phyloP scores from a whole-genome alignment of 805 yeast genomes.

The Metschnikowia shivogae region DNA sequence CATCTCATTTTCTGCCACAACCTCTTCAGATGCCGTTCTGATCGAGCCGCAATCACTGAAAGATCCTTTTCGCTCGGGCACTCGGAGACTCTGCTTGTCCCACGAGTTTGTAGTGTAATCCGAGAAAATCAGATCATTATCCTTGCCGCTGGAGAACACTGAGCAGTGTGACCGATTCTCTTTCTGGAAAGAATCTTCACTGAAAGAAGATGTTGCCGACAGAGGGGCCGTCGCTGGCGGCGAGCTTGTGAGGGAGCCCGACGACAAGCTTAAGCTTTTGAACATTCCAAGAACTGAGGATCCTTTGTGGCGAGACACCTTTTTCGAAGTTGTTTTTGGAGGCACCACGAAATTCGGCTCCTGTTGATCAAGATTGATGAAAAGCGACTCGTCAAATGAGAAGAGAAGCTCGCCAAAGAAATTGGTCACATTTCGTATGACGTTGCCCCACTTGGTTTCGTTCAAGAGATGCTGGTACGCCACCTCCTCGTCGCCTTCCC shows the following conservation, averaged over 20 bases:
- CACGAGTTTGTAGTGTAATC: slow-evolving; percentile 18
- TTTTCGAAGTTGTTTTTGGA: slow-evolving; percentile 1
- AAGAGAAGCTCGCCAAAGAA: slow-evolving; percentile 38
- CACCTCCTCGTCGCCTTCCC: slow-evolving; percentile 38
- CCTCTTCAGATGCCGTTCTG: slow-evolving; percentile 11
- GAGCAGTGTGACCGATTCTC: slow-evolving; percentile 21
- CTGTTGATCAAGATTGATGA: slow-evolving; percentile 8
- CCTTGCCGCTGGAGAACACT: slow-evolving; percentile 18
- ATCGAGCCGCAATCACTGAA: slow-evolving; percentile 12
- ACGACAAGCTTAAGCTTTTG: slow-evolving; percentile 24
- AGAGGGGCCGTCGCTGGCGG: slow-evolving; percentile 10
- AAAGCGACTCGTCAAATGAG: slow-evolving; percentile 33
- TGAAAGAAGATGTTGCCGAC: slow-evolving; percentile 6
- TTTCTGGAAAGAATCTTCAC: slow-evolving; percentile 6
- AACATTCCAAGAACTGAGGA: slow-evolving; percentile 28
- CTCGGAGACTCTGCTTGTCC: slow-evolving; percentile 8
- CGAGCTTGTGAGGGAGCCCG: slow-evolving; percentile 9
- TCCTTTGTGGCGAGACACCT: slow-evolving; percentile 11
- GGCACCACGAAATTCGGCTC: slow-evolving; percentile 2
- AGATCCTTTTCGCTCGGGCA: slow-evolving; percentile 4
- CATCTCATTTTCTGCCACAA: slow-evolving; percentile 23
- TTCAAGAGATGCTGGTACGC: slow-evolving; percentile 41
- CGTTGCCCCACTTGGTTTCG: slow-evolving; percentile 43
- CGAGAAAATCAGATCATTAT: slow-evolving; percentile 29
- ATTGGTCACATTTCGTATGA: slow-evolving; percentile 31